Evolutionary conservation across 192 early-diverging fungal species (phyloP).

Genomic region (Diversispora eburnea): DNA sequence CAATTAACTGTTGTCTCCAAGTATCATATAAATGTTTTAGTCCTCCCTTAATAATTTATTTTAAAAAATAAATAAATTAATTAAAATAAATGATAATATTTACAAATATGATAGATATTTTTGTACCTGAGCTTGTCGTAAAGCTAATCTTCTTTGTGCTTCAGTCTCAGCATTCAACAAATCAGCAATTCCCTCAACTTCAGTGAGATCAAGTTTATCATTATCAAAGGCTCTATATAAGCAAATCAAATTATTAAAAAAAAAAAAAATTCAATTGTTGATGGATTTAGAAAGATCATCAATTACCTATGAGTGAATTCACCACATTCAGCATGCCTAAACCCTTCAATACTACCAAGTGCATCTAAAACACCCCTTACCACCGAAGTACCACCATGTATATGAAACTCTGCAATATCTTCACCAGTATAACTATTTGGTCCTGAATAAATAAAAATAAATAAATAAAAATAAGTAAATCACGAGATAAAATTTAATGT

Average conservation of each 20-base stretch:
- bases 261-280: no score
- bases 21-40: constrained; percentile 56
- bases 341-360: constrained; percentile 38
- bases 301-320: constrained; percentile 68
- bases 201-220: constrained; percentile 68
- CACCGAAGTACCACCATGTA: constrained; percentile 73
- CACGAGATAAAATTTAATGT: background rate
- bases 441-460: constrained; percentile 27
- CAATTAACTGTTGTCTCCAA: constrained; percentile 60
- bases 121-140: constrained; percentile 62
- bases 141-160: constrained; percentile 60
- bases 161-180: constrained; percentile 78
- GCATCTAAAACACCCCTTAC: constrained; percentile 53
- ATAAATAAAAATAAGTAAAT: no score
- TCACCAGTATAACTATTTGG: constrained; percentile 74
- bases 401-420: constrained; percentile 70
- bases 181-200: constrained; percentile 70
- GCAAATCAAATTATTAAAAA: no score
- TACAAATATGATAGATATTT: background rate
- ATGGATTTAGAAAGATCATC: no score
- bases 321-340: constrained; percentile 69
- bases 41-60: constrained; percentile 44
- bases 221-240: constrained; percentile 62
- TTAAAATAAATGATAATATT: background rate
- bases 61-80: background rate